Base-by-base conservation (phyloP, 371 early-diverging fungal species). In the Fennellomyces sp. region DNA sequence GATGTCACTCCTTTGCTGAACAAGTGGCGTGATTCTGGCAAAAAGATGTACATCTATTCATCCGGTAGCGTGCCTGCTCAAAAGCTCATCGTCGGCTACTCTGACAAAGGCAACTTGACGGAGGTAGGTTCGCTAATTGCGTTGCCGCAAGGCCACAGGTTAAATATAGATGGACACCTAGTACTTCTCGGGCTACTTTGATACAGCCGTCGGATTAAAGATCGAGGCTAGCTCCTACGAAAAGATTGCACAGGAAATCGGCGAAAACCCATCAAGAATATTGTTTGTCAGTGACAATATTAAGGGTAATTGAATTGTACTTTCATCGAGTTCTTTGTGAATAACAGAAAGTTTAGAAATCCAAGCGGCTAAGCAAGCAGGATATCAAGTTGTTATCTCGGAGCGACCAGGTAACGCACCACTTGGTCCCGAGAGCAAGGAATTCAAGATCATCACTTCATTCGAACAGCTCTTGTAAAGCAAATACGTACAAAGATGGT, bases 31-130 rank as follows among this genome's bases (percentile, higher is more conserved):
- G 56, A 72, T 5, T 64, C 61, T 5, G 86, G 83, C 25, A 81
- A 86, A 42, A 79, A 79, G 57, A 80, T 95, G 35, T 96, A 88
- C 70, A 95, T 97, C 31, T 97, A 96, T 79, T 95, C 95, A 3
- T 95, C 96, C 28, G 98, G 98, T 3, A 93, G 94, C 58, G 87
- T 97, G 4, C 79, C 81, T 36, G 98, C 96, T 0, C 97, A 97
- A 67, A 96, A 96, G 75, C 80, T 96, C 13, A 67, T 97, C 5
- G 95, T 97, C 65, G 86, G 88, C 8, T 87, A 84, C 69, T 87
- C 91, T 0, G 87, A 89, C 28, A 82, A 91, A 42, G 98, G 98
- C n/a, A 82, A 96, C 55, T 61, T 97, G 36, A 76, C 82, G 19
- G 63, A 65, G 60, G 89, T 91, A 86, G 61, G 66, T 57, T 45